phyloP scores from a whole-genome alignment of 2,329 filamentous ascomycete genomes.

The Xylariaceae sp. region DNA sequence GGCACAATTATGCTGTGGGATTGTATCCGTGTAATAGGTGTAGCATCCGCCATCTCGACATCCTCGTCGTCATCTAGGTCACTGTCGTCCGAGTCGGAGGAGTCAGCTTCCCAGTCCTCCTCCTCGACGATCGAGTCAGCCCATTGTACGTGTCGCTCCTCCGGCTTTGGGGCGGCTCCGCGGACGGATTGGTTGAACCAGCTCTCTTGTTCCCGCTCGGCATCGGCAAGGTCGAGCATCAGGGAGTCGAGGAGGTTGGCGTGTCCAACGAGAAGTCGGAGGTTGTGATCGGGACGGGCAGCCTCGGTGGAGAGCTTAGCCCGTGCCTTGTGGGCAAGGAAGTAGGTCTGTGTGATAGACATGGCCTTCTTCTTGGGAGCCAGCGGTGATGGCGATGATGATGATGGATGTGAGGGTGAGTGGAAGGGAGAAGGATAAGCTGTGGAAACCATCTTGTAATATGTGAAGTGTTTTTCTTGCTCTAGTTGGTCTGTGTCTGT shows the following conservation, averaged over 20 bases:
- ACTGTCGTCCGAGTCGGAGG: slow-evolving; percentile 51
- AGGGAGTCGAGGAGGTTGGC: slow-evolving; percentile 96
- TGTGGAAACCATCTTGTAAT: slow-evolving; percentile 33
- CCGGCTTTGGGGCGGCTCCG: slow-evolving; percentile 56
- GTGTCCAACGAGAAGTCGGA: slow-evolving; percentile 91
- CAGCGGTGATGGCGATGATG: slow-evolving; percentile 34
- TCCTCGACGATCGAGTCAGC: slow-evolving; percentile 74
- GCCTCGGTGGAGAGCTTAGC: slow-evolving; percentile 94
- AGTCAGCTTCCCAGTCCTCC: slow-evolving; percentile 65
- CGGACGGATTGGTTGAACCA: slow-evolving; percentile 97
- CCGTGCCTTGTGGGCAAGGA: slow-evolving; percentile 92
- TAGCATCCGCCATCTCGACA: slow-evolving; percentile 49
- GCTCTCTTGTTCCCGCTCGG: slow-evolving; percentile 90
- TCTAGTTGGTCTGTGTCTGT: slow-evolving; percentile 17
- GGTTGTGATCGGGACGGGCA: slow-evolving; percentile 85
- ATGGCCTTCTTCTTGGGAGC: slow-evolving; percentile 71
- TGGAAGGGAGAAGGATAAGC: slow-evolving; percentile 21
- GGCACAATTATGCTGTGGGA: slow-evolving; percentile 27
- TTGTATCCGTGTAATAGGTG: slow-evolving; percentile 42
- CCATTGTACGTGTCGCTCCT: slow-evolving; percentile 80
- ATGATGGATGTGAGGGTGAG: slow-evolving; percentile 25
- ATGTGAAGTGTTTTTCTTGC: slow-evolving; percentile 8
- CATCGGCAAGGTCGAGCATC: slow-evolving; percentile 88
- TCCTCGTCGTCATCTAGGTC: slow-evolving; percentile 53
- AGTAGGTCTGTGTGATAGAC: slow-evolving; percentile 98